A percentile compares a stretch with the other conserved stretches of the same genome.
These are phyloP conservation scores for Pythium sp. DNA, from an alignment of 352 stramenopile species.

Conservation along the genomic window DNA sequence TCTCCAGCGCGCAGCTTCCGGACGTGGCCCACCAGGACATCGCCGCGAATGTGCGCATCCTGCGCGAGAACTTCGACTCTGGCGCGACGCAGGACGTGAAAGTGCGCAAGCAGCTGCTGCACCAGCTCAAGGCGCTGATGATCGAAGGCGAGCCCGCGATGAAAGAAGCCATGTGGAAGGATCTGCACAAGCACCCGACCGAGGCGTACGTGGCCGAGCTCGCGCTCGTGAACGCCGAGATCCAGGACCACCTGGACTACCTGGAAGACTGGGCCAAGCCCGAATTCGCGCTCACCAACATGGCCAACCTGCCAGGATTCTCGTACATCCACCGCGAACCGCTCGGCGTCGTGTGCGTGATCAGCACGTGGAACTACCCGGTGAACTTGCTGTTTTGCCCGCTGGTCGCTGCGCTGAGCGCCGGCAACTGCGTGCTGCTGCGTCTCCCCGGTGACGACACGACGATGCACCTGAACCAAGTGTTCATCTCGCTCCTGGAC, in stretches of 20 bases:
- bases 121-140: slow-evolving; percentile 45
- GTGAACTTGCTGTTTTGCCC: slow-evolving; percentile 78
- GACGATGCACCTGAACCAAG: slow-evolving; percentile 48
- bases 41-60: slow-evolving; percentile 36
- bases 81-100: slow-evolving; percentile 45
- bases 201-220: slow-evolving; percentile 67
- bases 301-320: slow-evolving; percentile 52
- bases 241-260: slow-evolving; percentile 79
- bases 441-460: slow-evolving; percentile 91
- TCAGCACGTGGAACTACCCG: slow-evolving; percentile 93
- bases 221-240: slow-evolving; percentile 43
- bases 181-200: slow-evolving; percentile 68
- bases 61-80: slow-evolving; percentile 46
- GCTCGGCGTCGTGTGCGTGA: slow-evolving; percentile 86
- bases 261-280: slow-evolving; percentile 62
- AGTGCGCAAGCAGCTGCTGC: slow-evolving; percentile 45
- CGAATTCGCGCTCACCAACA: slow-evolving; percentile 39
- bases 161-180: slow-evolving; percentile 52
- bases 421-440: slow-evolving; percentile 93
- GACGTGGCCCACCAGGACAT: slow-evolving; percentile 57
- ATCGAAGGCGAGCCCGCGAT: slow-evolving; percentile 46
- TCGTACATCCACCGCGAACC: slow-evolving; percentile 68
- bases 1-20: slow-evolving; percentile 35
- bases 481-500: slow-evolving; percentile 56
- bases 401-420: slow-evolving; percentile 74